Conservation (phyloP, 169 alveolate species). For the Eimeria praecox region DNA sequence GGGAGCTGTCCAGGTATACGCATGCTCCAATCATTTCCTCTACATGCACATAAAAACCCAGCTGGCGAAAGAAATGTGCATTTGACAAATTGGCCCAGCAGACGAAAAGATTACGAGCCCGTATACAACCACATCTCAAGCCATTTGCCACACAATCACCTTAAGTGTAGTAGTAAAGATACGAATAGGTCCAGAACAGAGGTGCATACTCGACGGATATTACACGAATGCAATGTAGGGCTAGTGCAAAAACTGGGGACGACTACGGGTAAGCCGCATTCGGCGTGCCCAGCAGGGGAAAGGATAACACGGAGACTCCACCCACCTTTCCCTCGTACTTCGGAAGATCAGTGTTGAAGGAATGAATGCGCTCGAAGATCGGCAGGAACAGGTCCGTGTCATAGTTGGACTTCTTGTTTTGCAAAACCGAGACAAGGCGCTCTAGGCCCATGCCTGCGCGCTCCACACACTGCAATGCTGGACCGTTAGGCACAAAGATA, state of each 20-base stretch:
- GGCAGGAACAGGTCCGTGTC: conserved; percentile 95
- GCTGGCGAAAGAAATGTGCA: not conserved
- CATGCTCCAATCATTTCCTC: not conserved
- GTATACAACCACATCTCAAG: not conserved
- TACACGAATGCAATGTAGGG: not conserved
- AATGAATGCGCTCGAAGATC: conserved; percentile 90
- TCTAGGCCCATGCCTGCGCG: conserved; percentile 95
- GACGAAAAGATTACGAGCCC: not conserved
- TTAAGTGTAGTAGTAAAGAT: not conserved
- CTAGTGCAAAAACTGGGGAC: not conserved
- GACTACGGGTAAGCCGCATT: not conserved
- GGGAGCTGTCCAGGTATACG: not conserved
- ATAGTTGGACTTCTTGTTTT: conserved; percentile 92
- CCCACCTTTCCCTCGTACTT: conserved; percentile 91
- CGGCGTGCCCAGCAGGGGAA: not conserved
- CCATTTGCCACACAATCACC: not conserved
- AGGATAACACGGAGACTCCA: not conserved
- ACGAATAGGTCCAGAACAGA: not conserved
- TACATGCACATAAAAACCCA: not conserved
- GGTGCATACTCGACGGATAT: not conserved
- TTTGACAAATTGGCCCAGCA: not conserved
- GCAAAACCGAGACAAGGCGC: conserved; percentile 94
- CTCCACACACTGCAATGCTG: not conserved
- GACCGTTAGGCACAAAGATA: not conserved
- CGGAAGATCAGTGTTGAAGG: conserved; percentile 87